Base-by-base conservation (phyloP, 257 asterid genomes). In the Plantago major region DNA sequence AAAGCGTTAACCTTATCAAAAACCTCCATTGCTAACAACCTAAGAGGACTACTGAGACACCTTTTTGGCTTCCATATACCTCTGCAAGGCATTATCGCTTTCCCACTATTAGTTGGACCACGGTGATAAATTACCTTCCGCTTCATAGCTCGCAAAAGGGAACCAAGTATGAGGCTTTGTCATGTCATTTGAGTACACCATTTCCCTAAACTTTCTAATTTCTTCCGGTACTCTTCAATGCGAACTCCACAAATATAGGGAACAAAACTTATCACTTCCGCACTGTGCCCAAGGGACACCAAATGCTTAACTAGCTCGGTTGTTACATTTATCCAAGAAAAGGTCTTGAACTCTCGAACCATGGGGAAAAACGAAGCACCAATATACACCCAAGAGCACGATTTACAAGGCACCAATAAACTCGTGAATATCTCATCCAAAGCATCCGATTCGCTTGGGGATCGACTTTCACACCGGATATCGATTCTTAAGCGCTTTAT, bases 101-200 rank as follows among this genome's bases (percentile, higher is more conserved):
- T 92, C 60, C 98, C 98, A 73, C 98, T 92, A 77, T 92, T 92
- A 43, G 97, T 92, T 7, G 98, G 98, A 14, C 98, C 98, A 62
- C 98, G 86, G n/a, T 92, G 98, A 76, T 92, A 92, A 18, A 89
- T 53, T 19, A 92, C 78, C 76, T 76, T 88, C 58, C 98, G 79
- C 71, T 89, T 92, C 98, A 92, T 92, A 37, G 95, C 98, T 81
- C 98, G 98, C 97, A 62, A 89, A 92, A 1, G 98, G 98, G 76
- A 88, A 92, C 98, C 98, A 92, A 56, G 97, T 82, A 63, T 88
- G 90, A 8, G 98, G 97, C 76, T 77, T 82, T 6, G 97, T 88
- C 94, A 92, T 71, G 73, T 92, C 97, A 19, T 95, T 97, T 0
- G 93, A 88, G 47, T 79, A 89, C 54, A 89, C 90, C 95, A 89